Conservation (phyloP, 257 asterid genomes). For the Verbascum thapsus region DNA sequence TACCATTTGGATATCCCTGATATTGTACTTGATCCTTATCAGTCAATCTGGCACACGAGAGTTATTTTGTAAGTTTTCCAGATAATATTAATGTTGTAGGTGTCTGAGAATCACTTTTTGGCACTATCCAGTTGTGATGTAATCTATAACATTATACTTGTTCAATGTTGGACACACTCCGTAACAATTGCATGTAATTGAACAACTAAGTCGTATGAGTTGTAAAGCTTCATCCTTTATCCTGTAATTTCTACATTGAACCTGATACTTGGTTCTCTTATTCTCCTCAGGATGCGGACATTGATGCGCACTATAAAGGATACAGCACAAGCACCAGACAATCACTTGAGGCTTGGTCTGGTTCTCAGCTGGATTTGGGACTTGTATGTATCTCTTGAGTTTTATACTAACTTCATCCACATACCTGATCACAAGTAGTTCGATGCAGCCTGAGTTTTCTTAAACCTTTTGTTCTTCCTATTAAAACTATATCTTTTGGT, state of each 20-base stretch:
- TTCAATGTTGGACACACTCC: slow-evolving; percentile 3
- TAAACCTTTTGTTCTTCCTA: not conserved
- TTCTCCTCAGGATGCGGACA: slow-evolving; percentile 70
- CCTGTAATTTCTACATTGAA: slow-evolving; percentile 4
- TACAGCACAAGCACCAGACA: slow-evolving; percentile 72
- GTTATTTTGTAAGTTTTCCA: not conserved
- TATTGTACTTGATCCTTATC: not conserved
- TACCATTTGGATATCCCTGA: not conserved
- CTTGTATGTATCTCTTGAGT: slow-evolving; percentile 60
- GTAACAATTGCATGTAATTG: slow-evolving; percentile 14
- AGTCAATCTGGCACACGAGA: slow-evolving; percentile 18
- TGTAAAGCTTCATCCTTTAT: slow-evolving; percentile 15
- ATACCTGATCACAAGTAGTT: slow-evolving; percentile 12
- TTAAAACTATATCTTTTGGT: not conserved
- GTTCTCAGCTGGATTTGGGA: slow-evolving; percentile 84
- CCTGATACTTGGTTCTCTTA: slow-evolving; percentile 27
- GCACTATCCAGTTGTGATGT: not conserved
- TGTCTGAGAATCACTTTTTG: not conserved
- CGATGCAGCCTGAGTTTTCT: not conserved
- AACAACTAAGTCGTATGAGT: slow-evolving; percentile 9
- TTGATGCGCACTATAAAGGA: slow-evolving; percentile 67
- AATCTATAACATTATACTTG: not conserved
- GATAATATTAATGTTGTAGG: slow-evolving; percentile 3
- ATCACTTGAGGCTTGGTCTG: slow-evolving; percentile 96
- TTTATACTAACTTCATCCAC: not conserved